A percentile compares a stretch with the other conserved stretches of the same genome.
These are phyloP conservation scores for Myxozyma sirexii DNA, from an alignment of 805 yeast species.

Conservation along the genomic window DNA sequence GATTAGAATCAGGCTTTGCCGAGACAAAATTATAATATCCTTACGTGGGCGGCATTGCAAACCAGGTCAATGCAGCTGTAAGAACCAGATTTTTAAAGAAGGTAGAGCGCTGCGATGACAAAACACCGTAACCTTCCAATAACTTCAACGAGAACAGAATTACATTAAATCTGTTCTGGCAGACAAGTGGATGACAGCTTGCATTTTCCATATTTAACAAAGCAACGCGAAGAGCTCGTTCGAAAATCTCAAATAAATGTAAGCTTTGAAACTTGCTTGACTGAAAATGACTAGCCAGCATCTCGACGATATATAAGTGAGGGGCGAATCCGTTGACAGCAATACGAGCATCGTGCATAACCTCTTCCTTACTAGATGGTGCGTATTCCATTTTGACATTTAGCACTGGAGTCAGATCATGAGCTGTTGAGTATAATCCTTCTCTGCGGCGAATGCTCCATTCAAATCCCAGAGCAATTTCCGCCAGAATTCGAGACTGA, in stretches of 20 bases:
- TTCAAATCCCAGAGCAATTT: slow-evolving; percentile 71
- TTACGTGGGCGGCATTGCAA: slow-evolving; percentile 53
- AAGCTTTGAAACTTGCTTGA: slow-evolving; percentile 74
- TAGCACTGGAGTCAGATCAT: slow-evolving; percentile 52
- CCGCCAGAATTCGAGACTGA: slow-evolving; percentile 64
- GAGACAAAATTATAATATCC: neutral
- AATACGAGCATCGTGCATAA: slow-evolving; percentile 54
- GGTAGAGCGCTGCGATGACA: slow-evolving; percentile 51
- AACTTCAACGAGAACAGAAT: slow-evolving; percentile 69
- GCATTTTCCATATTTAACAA: slow-evolving; percentile 62
- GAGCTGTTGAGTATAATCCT: slow-evolving; percentile 62
- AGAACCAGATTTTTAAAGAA: slow-evolving; percentile 56
- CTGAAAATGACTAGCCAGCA: slow-evolving; percentile 76
- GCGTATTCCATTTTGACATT: slow-evolving; percentile 83
- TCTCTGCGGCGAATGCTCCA: slow-evolving; percentile 56
- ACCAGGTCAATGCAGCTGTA: slow-evolving; percentile 80
- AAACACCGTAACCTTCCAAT: slow-evolving; percentile 56
- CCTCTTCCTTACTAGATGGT: slow-evolving; percentile 70
- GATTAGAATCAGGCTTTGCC: no score
- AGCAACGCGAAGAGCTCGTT: slow-evolving; percentile 51
- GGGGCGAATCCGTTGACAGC: slow-evolving; percentile 61
- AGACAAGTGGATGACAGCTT: slow-evolving; percentile 80
- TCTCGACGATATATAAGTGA: slow-evolving; percentile 66
- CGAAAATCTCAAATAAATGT: slow-evolving; percentile 68
- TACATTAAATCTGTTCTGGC: slow-evolving; percentile 74